These are phyloP conservation scores for Xylariaceae sp. DNA, from an alignment of 2,329 filamentous ascomycete species.

Conservation along the genomic window DNA sequence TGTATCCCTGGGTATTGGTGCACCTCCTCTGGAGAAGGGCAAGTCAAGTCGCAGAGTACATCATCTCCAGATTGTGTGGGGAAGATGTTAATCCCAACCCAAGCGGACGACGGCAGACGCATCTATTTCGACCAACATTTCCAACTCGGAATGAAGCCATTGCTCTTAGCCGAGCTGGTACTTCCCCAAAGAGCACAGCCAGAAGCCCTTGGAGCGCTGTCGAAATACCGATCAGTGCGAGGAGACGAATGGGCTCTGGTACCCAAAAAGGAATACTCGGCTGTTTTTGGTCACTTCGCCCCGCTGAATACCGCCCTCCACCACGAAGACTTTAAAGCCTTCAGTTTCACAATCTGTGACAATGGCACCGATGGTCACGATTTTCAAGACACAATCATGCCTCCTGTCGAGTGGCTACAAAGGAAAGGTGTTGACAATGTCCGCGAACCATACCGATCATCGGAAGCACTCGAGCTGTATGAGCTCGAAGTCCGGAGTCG, in stretches of 20 bases:
- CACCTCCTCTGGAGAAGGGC: too few species aligned
- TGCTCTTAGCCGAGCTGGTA: conserved; percentile 10
- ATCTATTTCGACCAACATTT: too few species aligned
- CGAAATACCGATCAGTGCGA: conserved; percentile 7
- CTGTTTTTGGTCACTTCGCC: conserved; percentile 17
- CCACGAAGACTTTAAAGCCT: not conserved
- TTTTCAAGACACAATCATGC: conserved; percentile 1
- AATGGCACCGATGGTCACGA: not conserved
- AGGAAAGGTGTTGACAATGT: not conserved
- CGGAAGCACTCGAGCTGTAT: conserved; percentile 10
- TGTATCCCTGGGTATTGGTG: too few species aligned
- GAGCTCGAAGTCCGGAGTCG: conserved; percentile 2
- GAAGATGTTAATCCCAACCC: too few species aligned
- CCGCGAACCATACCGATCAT: conserved; percentile 15
- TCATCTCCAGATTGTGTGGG: too few species aligned
- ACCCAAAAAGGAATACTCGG: conserved; percentile 14
- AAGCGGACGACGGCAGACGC: too few species aligned
- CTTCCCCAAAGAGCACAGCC: conserved; percentile 8
- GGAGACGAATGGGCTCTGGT: conserved; percentile 9
- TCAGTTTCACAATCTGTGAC: not conserved
- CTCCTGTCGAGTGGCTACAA: conserved; percentile 16
- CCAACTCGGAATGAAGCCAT: too few species aligned
- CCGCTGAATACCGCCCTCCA: conserved; percentile 15
- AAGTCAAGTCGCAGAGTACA: too few species aligned
- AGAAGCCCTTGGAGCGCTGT: conserved; percentile 5